Conservation (phyloP, 2,329 filamentous ascomycete genomes). For the Endothia cerciana region DNA sequence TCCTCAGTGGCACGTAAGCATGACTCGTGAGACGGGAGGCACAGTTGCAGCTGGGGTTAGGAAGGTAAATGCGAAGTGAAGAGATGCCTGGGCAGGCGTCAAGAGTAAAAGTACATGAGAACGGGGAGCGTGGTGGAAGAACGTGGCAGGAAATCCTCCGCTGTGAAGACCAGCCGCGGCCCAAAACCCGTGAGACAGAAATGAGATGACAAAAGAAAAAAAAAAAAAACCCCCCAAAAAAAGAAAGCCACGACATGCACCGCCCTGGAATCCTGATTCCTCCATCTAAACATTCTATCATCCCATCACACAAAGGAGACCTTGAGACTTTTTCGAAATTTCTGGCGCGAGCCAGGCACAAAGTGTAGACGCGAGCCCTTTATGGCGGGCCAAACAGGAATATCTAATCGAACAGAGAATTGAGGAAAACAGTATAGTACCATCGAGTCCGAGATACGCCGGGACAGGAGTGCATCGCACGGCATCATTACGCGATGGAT, state of each 20-base stretch:
- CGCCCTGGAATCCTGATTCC: too few relatives aligned
- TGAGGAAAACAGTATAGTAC: neutral
- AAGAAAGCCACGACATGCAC: neutral
- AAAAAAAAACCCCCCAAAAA: too few relatives aligned
- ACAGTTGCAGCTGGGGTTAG: neutral
- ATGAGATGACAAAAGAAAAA: neutral
- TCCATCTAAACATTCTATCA: neutral
- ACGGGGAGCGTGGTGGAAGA: neutral
- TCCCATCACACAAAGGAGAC: neutral
- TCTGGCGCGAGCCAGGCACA: neutral
- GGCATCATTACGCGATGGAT: neutral
- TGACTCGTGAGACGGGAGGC: neutral
- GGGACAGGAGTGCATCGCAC: neutral
- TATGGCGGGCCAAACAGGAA: too few relatives aligned
- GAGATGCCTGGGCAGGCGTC: neutral
- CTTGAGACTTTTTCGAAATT: neutral
- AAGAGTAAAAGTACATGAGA: neutral
- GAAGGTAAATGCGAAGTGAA: neutral
- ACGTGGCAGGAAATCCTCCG: neutral
- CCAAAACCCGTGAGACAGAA: neutral
- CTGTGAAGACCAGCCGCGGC: neutral
- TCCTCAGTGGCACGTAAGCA: slow-evolving; percentile 2
- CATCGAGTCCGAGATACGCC: neutral
- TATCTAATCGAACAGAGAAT: neutral
- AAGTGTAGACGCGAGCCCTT: too few relatives aligned